A percentile compares a stretch with the other conserved stretches of the same genome.
Evolutionary conservation across 1,284 basidiomycete species (phyloP).

Genomic region (Trametes pubescens): DNA sequence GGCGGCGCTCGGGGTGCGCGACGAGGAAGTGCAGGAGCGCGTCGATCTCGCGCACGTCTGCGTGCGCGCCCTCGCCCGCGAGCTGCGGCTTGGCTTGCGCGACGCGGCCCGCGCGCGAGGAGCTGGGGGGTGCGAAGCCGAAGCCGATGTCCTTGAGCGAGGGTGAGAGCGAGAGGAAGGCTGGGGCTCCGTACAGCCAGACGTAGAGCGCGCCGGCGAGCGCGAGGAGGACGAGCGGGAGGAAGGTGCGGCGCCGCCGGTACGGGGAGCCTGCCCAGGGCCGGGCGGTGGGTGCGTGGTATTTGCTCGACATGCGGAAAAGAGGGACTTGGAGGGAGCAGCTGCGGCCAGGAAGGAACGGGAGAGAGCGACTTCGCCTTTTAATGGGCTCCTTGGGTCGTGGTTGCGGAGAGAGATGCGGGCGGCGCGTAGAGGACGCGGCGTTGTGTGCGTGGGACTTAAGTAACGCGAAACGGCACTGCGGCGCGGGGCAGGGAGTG

Average conservation of each 20-base stretch:
- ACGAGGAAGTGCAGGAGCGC: slow-evolving; percentile 71
- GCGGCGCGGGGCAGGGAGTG: slow-evolving; percentile 2
- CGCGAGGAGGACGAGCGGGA: slow-evolving; percentile 43
- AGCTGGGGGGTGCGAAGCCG: slow-evolving; percentile 35
- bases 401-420: background rate
- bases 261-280: slow-evolving; percentile 41
- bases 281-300: slow-evolving; percentile 14
- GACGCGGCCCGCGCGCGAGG: slow-evolving; percentile 39
- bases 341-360: background rate
- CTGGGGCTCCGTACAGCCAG: slow-evolving; percentile 33
- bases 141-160: slow-evolving; percentile 41
- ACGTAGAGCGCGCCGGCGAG: slow-evolving; percentile 43
- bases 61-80: slow-evolving; percentile 30
- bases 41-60: slow-evolving; percentile 59
- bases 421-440: background rate
- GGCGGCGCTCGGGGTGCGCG: slow-evolving; percentile 51
- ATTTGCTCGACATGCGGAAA: slow-evolving; percentile 5
- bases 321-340: background rate
- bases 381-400: background rate
- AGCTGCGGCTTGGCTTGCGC: slow-evolving; percentile 38
- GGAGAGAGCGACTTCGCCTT: too few relatives aligned
- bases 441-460: slow-evolving; percentile 3
- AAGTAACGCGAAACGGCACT: slow-evolving; percentile 2
- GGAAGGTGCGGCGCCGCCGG: slow-evolving; percentile 53
- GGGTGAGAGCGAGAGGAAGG: slow-evolving; percentile 47